Base-by-base conservation (phyloP, 768 basidiomycete species). In the Infundibulicybe gibba region DNA sequence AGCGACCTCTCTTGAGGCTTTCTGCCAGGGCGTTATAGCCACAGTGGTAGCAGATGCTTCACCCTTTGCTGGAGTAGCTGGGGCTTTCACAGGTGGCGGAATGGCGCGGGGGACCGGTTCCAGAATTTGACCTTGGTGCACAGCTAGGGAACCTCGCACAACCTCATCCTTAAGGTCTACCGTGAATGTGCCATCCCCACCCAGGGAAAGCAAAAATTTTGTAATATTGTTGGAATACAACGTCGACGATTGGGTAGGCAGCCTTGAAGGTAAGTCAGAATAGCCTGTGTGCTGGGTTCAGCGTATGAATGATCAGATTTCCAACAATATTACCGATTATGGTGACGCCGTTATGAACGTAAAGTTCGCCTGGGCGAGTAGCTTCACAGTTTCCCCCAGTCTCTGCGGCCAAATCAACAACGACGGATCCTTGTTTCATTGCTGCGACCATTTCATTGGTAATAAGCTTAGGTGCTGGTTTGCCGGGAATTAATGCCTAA, bases 401-500 rank as follows among this genome's bases (percentile, higher is more conserved):
- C 67, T 94, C 91, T 13, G 90, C 85, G 33, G 91, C 91, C 49
- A 89, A 61, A 62, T 94, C 91, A 20, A 93, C 90, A 44, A 94
- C 80, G 21, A 94, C 83, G 4, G 91, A 93, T 19, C 91, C 91
- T 67, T 88, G 89, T 55, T 88, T 92, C 91, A 94, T 92, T n/a
- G 83, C 86, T 34, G 83, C 79, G 12, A 94, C 76, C 87, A 93
- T 92, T 71, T 89, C 85, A 51, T 82, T 74, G 5, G 83, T 88
- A 58, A 94, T 90, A 38, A 94, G 62, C 60, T 83, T 93, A 0
- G 91, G 91, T 2, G 91, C 91, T 8, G 87, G 88, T 71, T 80
- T 83, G 10, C 91, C 91, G 19, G 91, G 91, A 57, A 91, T 90
- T 37, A 90, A 75, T 47, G 88, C 90, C 85, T 87, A 40, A 1